phyloP scores from a whole-genome alignment of 1,139 yeast species.

The Debaryomyces psychrophilus region DNA sequence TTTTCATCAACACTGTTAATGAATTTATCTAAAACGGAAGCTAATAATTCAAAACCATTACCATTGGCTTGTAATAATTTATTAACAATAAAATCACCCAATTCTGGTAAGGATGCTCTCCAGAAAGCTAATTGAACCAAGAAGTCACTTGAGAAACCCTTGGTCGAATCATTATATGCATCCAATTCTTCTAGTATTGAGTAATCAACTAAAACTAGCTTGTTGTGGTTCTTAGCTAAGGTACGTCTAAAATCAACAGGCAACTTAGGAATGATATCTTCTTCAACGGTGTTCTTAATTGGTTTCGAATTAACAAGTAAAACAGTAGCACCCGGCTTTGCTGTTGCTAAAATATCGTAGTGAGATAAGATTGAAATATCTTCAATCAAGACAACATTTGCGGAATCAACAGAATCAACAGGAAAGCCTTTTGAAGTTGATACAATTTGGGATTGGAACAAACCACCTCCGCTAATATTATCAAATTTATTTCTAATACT shows the following conservation, averaged over 20 bases:
- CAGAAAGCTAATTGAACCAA: conserved; percentile 82
- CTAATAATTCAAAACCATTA: conserved; percentile 78
- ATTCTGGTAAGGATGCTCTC: conserved; percentile 66
- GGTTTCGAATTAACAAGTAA: conserved; percentile 49
- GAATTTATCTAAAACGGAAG: conserved; percentile 77
- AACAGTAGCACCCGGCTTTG: conserved; percentile 59
- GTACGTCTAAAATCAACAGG: conserved; percentile 56
- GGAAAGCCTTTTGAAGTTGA: conserved; percentile 35
- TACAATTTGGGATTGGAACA: conserved; percentile 75
- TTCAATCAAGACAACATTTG: conserved; percentile 68
- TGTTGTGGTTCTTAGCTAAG: conserved; percentile 56
- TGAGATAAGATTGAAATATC: conserved; percentile 54
- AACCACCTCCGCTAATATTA: conserved; percentile 71
- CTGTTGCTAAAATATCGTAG: conserved; percentile 64
- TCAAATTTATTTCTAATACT: conserved; percentile 69
- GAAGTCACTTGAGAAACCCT: conserved; percentile 75
- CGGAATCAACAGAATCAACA: conserved; percentile 52
- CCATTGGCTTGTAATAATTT: conserved; percentile 82
- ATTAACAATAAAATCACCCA: conserved; percentile 70
- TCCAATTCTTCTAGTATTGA: conserved; percentile 58
- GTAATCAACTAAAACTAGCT: conserved; percentile 59
- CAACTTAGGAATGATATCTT: conserved; percentile 53
- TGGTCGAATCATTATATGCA: conserved; percentile 57
- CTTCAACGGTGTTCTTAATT: conserved; percentile 43
- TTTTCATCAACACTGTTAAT: conserved; percentile 54